Evolutionary conservation across 208 protist genomes (phyloP).

Genomic region (Acanthamoeba lenticulata): DNA sequence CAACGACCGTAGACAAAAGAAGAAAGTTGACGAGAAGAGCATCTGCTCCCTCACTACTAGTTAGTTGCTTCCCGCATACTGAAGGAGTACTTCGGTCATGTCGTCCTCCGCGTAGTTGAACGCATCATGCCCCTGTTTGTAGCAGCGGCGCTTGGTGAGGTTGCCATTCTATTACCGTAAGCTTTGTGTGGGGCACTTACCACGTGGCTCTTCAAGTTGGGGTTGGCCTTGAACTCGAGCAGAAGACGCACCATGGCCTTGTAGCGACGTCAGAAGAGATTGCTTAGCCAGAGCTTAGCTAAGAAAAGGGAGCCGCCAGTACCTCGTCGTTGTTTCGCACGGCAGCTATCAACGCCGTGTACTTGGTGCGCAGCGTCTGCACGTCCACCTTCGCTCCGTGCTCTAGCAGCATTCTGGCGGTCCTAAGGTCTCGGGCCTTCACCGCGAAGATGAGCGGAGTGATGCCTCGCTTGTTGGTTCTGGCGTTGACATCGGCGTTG

Average conservation of each 20-base stretch:
- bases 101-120: not conserved
- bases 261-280: too few relatives aligned
- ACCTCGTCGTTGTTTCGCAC: conserved; percentile 12
- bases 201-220: not conserved
- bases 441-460: conserved; percentile 48
- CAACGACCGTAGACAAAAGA: too few relatives aligned
- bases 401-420: not conserved
- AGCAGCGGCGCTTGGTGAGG: too few relatives aligned
- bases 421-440: not conserved
- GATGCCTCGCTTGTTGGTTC: conserved; percentile 21
- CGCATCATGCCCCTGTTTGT: not conserved
- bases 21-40: too few relatives aligned
- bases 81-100: too few relatives aligned
- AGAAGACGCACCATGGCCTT: conserved; percentile 4
- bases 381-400: not conserved
- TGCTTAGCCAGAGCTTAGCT: not conserved
- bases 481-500: conserved; percentile 26
- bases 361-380: not conserved
- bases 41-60: too few relatives aligned
- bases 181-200: too few relatives aligned
- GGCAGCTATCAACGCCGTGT: conserved; percentile 25
- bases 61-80: too few relatives aligned
- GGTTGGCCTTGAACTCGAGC: not conserved
- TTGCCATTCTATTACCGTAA: too few relatives aligned
- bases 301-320: not conserved